These are phyloP conservation scores for Colletotrichum theobromicola DNA, from an alignment of 2,329 filamentous ascomycete genomes.

Conservation along the genomic window DNA sequence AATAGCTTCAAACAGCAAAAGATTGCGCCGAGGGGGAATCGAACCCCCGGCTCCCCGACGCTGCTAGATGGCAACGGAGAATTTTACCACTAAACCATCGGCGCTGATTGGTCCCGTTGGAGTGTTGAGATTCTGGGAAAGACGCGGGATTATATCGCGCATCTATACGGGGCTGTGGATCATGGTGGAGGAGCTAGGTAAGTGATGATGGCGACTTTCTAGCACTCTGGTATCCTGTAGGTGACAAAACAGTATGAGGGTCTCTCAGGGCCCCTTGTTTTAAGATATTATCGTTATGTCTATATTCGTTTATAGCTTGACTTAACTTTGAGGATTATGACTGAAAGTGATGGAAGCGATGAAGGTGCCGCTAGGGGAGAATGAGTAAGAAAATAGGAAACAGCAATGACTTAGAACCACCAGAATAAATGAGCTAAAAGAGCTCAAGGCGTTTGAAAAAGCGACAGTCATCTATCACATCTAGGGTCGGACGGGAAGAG, in stretches of 20 bases:
- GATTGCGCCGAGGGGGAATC: background rate
- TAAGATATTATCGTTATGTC: background rate
- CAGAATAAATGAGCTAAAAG: background rate
- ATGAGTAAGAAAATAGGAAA: background rate
- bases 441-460: background rate
- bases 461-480: background rate
- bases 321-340: background rate
- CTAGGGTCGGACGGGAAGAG: background rate
- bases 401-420: fast-evolving
- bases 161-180: background rate
- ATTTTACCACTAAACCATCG: conserved; percentile 9
- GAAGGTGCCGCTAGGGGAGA: too few species aligned
- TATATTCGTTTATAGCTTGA: background rate
- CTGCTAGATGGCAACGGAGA: background rate
- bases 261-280: fast-evolving
- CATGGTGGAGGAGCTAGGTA: background rate
- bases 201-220: background rate
- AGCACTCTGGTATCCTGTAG: background rate
- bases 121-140: fast-evolving
- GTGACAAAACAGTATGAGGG: background rate
- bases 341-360: background rate
- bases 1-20: background rate
- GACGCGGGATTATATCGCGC: background rate
- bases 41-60: background rate
- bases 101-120: background rate